Base-by-base conservation (phyloP, 768 basidiomycete species). In the Podaxis mareebaensis region DNA sequence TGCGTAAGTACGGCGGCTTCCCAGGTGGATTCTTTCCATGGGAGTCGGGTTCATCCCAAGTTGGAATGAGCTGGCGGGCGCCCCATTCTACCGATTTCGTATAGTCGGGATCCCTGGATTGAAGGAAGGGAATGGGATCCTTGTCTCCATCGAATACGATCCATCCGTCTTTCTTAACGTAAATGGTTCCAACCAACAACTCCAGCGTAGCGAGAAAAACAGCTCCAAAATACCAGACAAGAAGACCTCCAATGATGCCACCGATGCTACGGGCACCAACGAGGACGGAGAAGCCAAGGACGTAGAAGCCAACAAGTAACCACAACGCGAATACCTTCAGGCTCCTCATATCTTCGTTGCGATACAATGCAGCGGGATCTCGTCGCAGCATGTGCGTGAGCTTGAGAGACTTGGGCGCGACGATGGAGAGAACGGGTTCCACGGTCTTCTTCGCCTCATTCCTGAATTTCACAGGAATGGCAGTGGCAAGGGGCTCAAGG, bases 41-140 rank as follows among this genome's bases (percentile, higher is more conserved):
- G 4, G 13, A 56, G 51, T 20, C 15, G 1, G 17, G 20, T 11
- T 22, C 13, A 28, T 59, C 58, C 64, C 64, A 65, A 28, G 55
- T n/a, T 24, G 64, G 64, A 22, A 56, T 53, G 17, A 65, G 53
- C 46, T 65, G 64, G 30, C 59, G 58, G 8, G 49, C 15, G 3
- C 64, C 68, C 69, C 69, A 69, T 36, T 61, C 42, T 1, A 46
- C 48, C 7, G 67, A 26, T 0, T 36, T 30, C 2, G 49, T 51
- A n/a, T 66, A 46, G 12, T 53, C 38, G 10, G 53, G 46, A 55
- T 70, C 69, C 42, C 67, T 64, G 10, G 55, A 46, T 10, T 59
- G 58, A 12, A 69, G 42, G 53, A 52, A 42, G 7, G 6, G 17
- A 12, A 26, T 44, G 44, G 65, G 64, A 17, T 68, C 61, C n/a